Percentiles rank a stretch among this genome's conserved stretches.
Evolutionary conservation across 2,329 filamentous ascomycete species (phyloP).

Genomic region (Clonostachys sp.): DNA sequence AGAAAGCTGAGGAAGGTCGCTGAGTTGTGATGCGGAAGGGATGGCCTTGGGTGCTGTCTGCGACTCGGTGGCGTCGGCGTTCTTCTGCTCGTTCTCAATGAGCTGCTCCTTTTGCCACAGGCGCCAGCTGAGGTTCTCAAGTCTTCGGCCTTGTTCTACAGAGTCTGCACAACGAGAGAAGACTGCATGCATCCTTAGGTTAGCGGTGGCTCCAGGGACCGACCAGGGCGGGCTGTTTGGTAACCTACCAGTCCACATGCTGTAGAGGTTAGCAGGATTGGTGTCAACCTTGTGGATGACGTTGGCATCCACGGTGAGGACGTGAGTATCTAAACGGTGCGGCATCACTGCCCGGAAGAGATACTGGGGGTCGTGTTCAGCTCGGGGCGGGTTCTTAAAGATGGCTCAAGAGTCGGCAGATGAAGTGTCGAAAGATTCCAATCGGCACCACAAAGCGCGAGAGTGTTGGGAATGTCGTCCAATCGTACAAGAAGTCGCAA

Average conservation of each 20-base stretch:
- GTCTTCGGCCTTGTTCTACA: slow-evolving; percentile 83
- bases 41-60: slow-evolving; percentile 46
- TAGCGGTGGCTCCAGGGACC: slow-evolving; percentile 11
- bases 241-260: slow-evolving; percentile 83
- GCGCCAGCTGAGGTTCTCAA: slow-evolving; percentile 95
- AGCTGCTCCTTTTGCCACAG: slow-evolving; percentile 80
- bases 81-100: slow-evolving; percentile 70
- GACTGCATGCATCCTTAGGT: slow-evolving; percentile 46
- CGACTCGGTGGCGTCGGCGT: slow-evolving; percentile 33
- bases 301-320: slow-evolving; percentile 86
- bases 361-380: neutral
- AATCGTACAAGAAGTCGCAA: too few species aligned
- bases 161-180: slow-evolving; percentile 94
- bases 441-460: too few species aligned
- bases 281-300: slow-evolving; percentile 92
- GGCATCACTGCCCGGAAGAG: slow-evolving; percentile 59
- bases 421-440: too few species aligned
- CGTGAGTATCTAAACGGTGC: slow-evolving; percentile 74
- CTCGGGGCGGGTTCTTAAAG: too few species aligned
- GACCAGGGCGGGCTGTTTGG: slow-evolving; percentile 5
- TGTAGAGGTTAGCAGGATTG: slow-evolving; percentile 89
- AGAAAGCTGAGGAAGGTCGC: slow-evolving; percentile 67
- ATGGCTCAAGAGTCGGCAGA: too few species aligned
- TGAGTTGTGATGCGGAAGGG: slow-evolving; percentile 31
- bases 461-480: too few species aligned